Evolutionary conservation across 192 early-diverging fungal genomes (phyloP), one percentile per base, ranked within the genome.

Genomic region (Backusella sp.): DNA sequence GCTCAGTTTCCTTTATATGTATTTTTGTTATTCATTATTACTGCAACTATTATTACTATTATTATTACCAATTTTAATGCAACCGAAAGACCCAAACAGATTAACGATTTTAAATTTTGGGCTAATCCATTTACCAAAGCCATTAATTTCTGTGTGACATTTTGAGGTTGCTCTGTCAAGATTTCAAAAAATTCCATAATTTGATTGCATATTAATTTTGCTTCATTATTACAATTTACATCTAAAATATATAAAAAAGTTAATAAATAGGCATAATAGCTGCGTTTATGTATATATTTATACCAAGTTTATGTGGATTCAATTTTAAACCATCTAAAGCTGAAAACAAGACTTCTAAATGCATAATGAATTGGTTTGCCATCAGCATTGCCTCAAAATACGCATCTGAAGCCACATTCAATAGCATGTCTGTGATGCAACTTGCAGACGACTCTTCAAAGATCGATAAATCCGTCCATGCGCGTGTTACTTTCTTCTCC

Each of bases 161-260:
- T 87, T 69, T 71, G 32, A 6, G 72, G 36, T 77, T 90, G 77
- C 44, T 91, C 89, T 4, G 92, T 92, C 37, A 99, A 85, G n/a
- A 97, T 76, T 11, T 95, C 89, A 84, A 99, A 98, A 81, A 98
- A 98, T 69, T 90, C 90, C 44, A 97, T 92, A 46, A 97, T 94
- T 81, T 93, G 93, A 77, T 95, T 96, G 73, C 94, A 94, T 73
- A 99, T 86, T 79, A 96, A 88, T 84, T 95, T 96, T 23, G 97
- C 95, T 83, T 98, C 97, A 49, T 91, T 84, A 35, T 89, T 90
- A 77, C 92, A 88, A 72, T 93, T 85, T 59, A 92, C 79, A 9
- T 82, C 88, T 77, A 80, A 83, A 83, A 70, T 52, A 65, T 21
- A 56, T 21, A 56, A 56, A 26, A 11, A 62, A 62, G 53, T 56